phyloP scores from a whole-genome alignment of 225 moss, liverwort and hornwort genomes.

The Polytrichum formosum region DNA sequence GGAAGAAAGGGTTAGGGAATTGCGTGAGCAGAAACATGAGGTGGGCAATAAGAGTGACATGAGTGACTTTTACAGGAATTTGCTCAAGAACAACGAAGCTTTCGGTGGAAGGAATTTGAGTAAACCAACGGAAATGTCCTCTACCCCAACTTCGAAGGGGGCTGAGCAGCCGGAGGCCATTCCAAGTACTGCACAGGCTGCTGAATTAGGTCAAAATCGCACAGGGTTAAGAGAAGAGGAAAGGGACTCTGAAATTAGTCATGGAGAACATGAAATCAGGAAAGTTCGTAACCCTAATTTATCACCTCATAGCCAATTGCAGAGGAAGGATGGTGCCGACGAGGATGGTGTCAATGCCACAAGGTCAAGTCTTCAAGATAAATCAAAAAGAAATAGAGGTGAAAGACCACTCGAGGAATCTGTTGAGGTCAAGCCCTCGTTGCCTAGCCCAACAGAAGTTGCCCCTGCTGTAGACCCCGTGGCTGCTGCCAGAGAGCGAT shows the following conservation, averaged over 20 bases:
- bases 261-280: conserved; percentile 15
- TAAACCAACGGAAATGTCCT: conserved; percentile 21
- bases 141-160: conserved; percentile 9
- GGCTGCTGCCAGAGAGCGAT: conserved; percentile 74
- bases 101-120: conserved; percentile 57
- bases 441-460: conserved; percentile 14
- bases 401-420: conserved; percentile 11
- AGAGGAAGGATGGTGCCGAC: conserved; percentile 16
- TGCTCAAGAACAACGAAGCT: conserved; percentile 81
- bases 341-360: conserved; percentile 10
- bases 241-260: conserved; percentile 7
- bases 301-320: conserved; percentile 9
- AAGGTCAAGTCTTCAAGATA: conserved; percentile 5
- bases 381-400: conserved; percentile 11
- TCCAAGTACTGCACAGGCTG: conserved; percentile 21
- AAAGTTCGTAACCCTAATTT: conserved; percentile 15
- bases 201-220: conserved; percentile 7
- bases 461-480: conserved; percentile 39
- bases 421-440: conserved; percentile 8
- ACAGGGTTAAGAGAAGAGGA: conserved; percentile 10
- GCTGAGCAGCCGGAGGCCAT: conserved; percentile 21
- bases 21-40: conserved; percentile 74
- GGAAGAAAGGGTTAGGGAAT: conserved; percentile 78
- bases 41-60: conserved; percentile 82
- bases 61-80: conserved; percentile 94